Evolutionary conservation across 1,284 basidiomycete genomes (phyloP).

Genomic region (Vanrija sp.): DNA sequence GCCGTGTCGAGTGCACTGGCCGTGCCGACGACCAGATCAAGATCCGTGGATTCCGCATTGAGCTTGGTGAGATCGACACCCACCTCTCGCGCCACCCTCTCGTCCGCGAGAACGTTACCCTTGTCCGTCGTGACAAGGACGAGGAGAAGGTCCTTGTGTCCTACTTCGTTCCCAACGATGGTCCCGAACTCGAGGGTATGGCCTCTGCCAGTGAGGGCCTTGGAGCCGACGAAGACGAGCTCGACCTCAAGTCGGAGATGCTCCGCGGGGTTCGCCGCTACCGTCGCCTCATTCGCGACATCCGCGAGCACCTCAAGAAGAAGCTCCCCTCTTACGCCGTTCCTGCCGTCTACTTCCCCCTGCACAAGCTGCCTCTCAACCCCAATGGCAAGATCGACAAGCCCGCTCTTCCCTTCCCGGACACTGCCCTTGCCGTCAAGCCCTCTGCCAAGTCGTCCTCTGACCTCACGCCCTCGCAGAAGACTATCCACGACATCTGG

Average conservation of each 20-base stretch:
- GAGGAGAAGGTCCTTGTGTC: constrained; percentile 98
- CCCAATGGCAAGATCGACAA: constrained; percentile 99
- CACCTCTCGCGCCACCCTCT: constrained; percentile 90
- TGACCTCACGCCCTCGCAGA: constrained; percentile 65
- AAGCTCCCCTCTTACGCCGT: constrained; percentile 93
- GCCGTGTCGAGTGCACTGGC: constrained; percentile 94
- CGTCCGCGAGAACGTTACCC: constrained; percentile 93
- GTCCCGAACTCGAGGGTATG: constrained; percentile 64
- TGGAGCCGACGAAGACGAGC: constrained; percentile 56
- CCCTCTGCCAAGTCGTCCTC: constrained; percentile 40
- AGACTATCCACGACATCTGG: constrained; percentile 80
- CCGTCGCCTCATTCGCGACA: constrained; percentile 83
- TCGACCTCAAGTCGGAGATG: constrained; percentile 53
- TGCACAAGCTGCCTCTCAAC: constrained; percentile 93
- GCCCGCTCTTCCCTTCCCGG: constrained; percentile 96
- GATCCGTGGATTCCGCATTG: constrained; percentile 98
- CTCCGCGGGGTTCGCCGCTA: constrained; percentile 75
- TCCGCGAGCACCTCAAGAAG: constrained; percentile 93
- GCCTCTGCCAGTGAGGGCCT: constrained; percentile 63
- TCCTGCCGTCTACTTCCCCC: constrained; percentile 89
- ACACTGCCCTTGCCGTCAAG: constrained; percentile 72
- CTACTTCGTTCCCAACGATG: constrained; percentile 91
- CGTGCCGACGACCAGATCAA: constrained; percentile 99
- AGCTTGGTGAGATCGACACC: constrained; percentile 97
- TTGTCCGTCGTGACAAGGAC: constrained; percentile 96